Evolutionary conservation across 2,329 filamentous ascomycete genomes (phyloP), one percentile per base, ranked within the genome.

Genomic region (Fusarium sacchari): DNA sequence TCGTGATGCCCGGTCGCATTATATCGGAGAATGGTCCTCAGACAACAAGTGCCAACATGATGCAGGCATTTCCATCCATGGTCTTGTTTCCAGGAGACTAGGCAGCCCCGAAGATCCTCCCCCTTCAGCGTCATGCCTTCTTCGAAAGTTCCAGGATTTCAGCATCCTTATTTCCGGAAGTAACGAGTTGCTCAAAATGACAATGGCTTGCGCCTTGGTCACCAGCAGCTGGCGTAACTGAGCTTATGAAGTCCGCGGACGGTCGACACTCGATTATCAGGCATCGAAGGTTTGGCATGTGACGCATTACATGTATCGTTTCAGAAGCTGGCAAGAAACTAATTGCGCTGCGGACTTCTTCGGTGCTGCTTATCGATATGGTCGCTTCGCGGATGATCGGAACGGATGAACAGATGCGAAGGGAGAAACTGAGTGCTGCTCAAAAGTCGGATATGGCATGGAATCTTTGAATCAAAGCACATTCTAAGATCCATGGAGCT

Each of bases 331-430:
- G 26, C 13, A 42, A 22, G 13, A 34, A 4, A n/a, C 20, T 59
- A 15, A 15, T 40, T 43, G 44, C 36, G 39, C 42, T 26, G 30
- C 57, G 44, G 43, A 37, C 28, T 57, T 46, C 46, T 15, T 65
- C 40, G 67, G 32, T 18, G 7, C 32, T 44, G 20, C 34, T 64
- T 52, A 55, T 67, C 62, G 55, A 66, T 36, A 50, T 55, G 34
- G 42, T 67, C 42, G 58, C 46, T 71, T 59, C 58, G 52, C 58
- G 58, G 30, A 60, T 65, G 34, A 46, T 66, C 55, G 62, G 47
- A 43, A 55, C 43, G 40, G 34, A 50, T 24, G 43, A 43, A 46
- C 17, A 43, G 30, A 72, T 50, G 46, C 32, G 49, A 44, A 47
- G 44, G 34, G 39, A 18, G 60, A 34, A 22, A 24, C 40, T 30